These are phyloP conservation scores for Arachnomyces sp. DNA, from an alignment of 2,329 filamentous ascomycete species.

Conservation along the genomic window DNA sequence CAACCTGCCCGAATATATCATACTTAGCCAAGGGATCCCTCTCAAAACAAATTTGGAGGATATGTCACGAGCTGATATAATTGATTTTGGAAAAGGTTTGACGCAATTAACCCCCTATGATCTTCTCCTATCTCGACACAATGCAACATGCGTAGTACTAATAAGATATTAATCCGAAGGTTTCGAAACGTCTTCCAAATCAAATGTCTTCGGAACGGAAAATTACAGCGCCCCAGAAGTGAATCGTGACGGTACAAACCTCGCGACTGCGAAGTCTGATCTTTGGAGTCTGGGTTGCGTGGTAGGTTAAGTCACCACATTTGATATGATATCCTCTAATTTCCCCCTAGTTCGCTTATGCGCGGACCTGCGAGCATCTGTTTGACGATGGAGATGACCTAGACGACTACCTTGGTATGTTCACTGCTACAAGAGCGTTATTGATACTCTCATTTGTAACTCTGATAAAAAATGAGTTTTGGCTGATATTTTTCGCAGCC, in stretches of 20 bases:
- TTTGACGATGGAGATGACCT: not conserved
- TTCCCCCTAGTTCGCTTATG: constrained; percentile 3
- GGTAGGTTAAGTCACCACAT: not conserved
- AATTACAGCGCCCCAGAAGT: constrained; percentile 3
- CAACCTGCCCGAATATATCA: constrained; percentile 8
- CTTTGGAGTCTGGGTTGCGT: constrained; percentile 6
- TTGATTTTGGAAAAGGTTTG: constrained; percentile 11
- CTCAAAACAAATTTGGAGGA: constrained; percentile 4
- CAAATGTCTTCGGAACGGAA: constrained; percentile 3
- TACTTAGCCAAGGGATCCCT: not conserved
- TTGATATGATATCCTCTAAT: not conserved
- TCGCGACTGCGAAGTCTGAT: constrained; percentile 3
- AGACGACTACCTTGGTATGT: constrained; percentile 3
- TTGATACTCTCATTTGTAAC: not conserved
- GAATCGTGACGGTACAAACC: constrained; percentile 1
- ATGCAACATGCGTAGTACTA: not conserved
- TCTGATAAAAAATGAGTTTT: not conserved
- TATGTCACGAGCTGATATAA: constrained; percentile 7
- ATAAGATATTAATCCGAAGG: constrained; percentile 1
- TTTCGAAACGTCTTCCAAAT: constrained; percentile 2
- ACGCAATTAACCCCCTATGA: not conserved
- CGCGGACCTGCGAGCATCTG: not conserved
- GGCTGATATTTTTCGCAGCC: not conserved
- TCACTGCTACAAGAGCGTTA: not conserved
- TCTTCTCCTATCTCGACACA: too few species aligned